Base-by-base conservation (phyloP, 148 eudicot genomes). In the Rhododendron molle region DNA sequence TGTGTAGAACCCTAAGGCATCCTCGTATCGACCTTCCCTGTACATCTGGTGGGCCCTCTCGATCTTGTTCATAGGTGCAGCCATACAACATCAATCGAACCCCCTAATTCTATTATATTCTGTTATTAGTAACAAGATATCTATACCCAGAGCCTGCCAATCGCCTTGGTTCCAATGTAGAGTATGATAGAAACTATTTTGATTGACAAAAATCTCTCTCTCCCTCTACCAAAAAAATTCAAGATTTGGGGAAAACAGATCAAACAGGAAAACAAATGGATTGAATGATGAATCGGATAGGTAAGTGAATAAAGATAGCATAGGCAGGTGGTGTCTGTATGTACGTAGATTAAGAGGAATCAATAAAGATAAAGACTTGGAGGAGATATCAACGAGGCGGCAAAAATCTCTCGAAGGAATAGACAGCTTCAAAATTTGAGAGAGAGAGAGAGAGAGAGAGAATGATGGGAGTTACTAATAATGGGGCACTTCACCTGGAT, bases 31-130 rank as follows among this genome's bases (percentile, higher is more conserved):
- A 0, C 96, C 94, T 2, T 95, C 99, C 2, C 99, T 88, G 87
- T 95, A 96, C 97, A 95, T 88, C 90, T 91, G 94, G 87, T 96
- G 99, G 14, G 96, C 99, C 85, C 89, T 88, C 90, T 96, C 99
- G 52, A 96, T 93, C 94, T 89, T 93, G 74, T 89, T 94, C 88
- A 86, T 60, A 89, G 94, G 83, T 82, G 90, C 86, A 69, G 85
- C 74, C 13, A 89, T 86, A 85, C 88, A 10, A 23, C 52, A 54
- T 74, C 13, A 34, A 34, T 28, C 28, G 30, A 8, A 23, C 21
- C 21, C 34, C 21, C n/a, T 10, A 18, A 38, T 79, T 14, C 15
- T 30, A 34, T 20, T 65, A 65, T 56, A 54, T 54, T 3, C 49
- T 46, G 12, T 46, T 7, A 46, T 7, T 46, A 43, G 16, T 52